Base-by-base conservation (phyloP, 2,329 filamentous ascomycete genomes). In the Trichoderma atrobrunneum region DNA sequence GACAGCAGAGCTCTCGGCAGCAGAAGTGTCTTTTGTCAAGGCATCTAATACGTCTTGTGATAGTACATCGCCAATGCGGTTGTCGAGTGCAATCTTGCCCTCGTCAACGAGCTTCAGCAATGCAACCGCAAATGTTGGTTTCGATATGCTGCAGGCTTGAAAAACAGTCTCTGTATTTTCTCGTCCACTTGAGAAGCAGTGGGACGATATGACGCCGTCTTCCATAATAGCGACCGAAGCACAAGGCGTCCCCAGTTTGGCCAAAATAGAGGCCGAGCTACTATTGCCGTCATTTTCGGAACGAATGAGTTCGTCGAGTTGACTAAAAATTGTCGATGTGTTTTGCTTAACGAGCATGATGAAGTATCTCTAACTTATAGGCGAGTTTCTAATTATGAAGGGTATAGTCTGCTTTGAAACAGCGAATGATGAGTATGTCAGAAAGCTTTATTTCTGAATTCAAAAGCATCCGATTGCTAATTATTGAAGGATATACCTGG, bases 61-160 rank as follows among this genome's bases (percentile, higher is more conserved):
- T n/a, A 75, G 60, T 5, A 75, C 43, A 11, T 73, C 64, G 3
- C 56, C 56, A 34, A 75, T 56, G 8, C 66, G 70, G 62, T 48
- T 62, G 21, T 63, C 36, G 2, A 75, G 70, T 21, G 36, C 61
- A 28, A 75, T 54, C 14, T 62, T 70, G 28, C 74, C 74, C 26
- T 73, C 24, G 12, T 75, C 74, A n/a, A 75, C 43, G 26, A 75
- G 73, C 18, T 64, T 70, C 72, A 75, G 74, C 14, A 64, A 56
- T 0, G 69, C 73, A n/a, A 74, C 64, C 3, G 64, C 51, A 32
- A 71, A 68, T 48, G 74, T 62, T n/a, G 74, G 67, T 28, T 76
- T 76, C 26, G 74, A 75, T 43, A 75, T 75, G 61, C 74, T 76
- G 54, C 71, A 73, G n/a, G 74, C 74, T 39, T 75, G 74, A 21